Conservation (phyloP, 805 yeast species). For the Nakazawaea molendinolei region DNA sequence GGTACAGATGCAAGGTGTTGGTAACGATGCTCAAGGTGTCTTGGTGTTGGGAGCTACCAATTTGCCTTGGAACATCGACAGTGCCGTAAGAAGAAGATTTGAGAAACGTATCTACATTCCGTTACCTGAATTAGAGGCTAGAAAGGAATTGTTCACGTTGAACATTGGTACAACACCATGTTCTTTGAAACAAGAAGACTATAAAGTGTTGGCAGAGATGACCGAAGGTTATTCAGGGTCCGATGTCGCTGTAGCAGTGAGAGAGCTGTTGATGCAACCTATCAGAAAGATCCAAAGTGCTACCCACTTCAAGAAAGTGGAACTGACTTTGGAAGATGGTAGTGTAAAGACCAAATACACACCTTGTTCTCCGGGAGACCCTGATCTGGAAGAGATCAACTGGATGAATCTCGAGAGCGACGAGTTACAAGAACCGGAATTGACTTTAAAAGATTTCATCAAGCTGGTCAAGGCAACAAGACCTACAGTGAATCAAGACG, state of each 20-base stretch:
- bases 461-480: conserved; percentile 87
- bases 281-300: conserved; percentile 93
- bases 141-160: conserved; percentile 89
- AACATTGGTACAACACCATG: conserved; percentile 91
- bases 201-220: conserved; percentile 75
- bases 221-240: conserved; percentile 98
- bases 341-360: conserved; percentile 45
- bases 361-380: conserved; percentile 98
- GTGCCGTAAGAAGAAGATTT: conserved; percentile 94
- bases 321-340: conserved; percentile 31
- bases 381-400: conserved; percentile 76
- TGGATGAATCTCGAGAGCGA: conserved; percentile 92
- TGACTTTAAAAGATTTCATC: conserved; percentile 86
- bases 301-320: conserved; percentile 77
- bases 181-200: conserved; percentile 65
- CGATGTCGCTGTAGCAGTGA: conserved; percentile 92
- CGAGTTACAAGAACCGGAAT: conserved; percentile 82
- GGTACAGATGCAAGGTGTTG: conserved; percentile 99
- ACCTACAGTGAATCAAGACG: conserved; percentile 89
- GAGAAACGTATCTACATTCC: conserved; percentile 94
- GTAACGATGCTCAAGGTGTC: conserved; percentile 89
- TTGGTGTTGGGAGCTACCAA: conserved; percentile 95
- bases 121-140: conserved; percentile 87
- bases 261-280: conserved; percentile 98
- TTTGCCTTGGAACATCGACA: conserved; percentile 98